These are phyloP conservation scores for Lathyrus aphaca DNA, from an alignment of 306 rosid genomes.

Conservation along the genomic window DNA sequence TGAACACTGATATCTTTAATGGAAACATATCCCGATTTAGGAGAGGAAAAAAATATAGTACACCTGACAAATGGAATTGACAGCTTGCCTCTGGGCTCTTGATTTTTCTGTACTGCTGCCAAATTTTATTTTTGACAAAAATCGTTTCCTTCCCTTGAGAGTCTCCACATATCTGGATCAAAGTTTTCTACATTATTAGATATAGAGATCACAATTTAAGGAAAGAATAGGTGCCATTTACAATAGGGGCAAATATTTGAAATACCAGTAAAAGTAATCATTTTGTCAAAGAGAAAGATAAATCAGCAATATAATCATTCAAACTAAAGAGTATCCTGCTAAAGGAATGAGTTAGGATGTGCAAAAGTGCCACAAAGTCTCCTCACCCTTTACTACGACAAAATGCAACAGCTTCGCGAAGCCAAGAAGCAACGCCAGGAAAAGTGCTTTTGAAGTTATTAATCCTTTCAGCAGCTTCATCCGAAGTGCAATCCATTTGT, in stretches of 20 bases:
- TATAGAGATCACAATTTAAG: slow-evolving; percentile 31
- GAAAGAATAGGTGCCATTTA: slow-evolving; percentile 1
- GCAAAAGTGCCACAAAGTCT: slow-evolving; percentile 35
- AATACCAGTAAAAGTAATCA: neutral
- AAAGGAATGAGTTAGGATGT: slow-evolving; percentile 22
- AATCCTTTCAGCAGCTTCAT: slow-evolving; percentile 84
- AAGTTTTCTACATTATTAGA: slow-evolving; percentile 12
- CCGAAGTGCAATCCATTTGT: slow-evolving; percentile 74
- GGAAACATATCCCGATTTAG: slow-evolving; percentile 5
- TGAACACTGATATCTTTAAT: slow-evolving; percentile 24
- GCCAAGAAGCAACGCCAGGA: slow-evolving; percentile 97
- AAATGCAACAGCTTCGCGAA: slow-evolving; percentile 68
- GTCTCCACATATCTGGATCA: slow-evolving; percentile 76
- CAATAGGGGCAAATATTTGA: neutral
- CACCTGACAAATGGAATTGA: slow-evolving; percentile 97
- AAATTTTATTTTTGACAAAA: slow-evolving; percentile 84
- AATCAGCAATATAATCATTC: slow-evolving; percentile 5
- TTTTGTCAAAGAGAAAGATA: slow-evolving; percentile 8
- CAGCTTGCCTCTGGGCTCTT: slow-evolving; percentile 96
- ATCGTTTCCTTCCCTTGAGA: slow-evolving; percentile 84
- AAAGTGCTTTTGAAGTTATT: slow-evolving; percentile 78
- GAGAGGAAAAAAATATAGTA: slow-evolving; percentile 35
- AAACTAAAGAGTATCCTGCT: slow-evolving; percentile 3
- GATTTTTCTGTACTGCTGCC: slow-evolving; percentile 75
- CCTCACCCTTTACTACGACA: slow-evolving; percentile 86